phyloP scores from a whole-genome alignment of 371 early-diverging fungal genomes.

The Mortierella sp. region DNA sequence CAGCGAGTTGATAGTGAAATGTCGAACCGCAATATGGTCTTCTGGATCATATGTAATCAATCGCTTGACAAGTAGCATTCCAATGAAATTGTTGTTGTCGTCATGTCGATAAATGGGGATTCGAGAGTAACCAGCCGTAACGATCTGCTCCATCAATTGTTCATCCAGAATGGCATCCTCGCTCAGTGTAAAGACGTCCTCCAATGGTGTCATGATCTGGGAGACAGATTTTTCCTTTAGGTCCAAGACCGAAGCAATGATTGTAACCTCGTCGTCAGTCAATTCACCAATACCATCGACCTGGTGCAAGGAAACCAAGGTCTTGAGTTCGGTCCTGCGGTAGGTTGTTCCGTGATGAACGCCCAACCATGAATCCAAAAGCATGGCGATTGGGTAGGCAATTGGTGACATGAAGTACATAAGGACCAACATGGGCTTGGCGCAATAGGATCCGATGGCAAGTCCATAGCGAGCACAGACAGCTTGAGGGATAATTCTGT shows the following conservation, averaged over 20 bases:
- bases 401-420: constrained; percentile 83
- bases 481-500: constrained; percentile 75
- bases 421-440: constrained; percentile 69
- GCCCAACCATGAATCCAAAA: constrained; percentile 85
- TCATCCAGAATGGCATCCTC: constrained; percentile 77
- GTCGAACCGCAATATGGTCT: constrained; percentile 77
- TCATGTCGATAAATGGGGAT: constrained; percentile 86
- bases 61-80: constrained; percentile 91
- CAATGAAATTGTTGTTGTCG: constrained; percentile 80
- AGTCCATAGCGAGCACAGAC: constrained; percentile 77
- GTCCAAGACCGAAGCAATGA: constrained; percentile 92
- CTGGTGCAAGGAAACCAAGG: constrained; percentile 91
- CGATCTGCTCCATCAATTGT: constrained; percentile 76
- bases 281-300: constrained; percentile 85
- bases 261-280: constrained; percentile 92
- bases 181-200: constrained; percentile 87
- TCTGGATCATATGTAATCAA: constrained; percentile 89
- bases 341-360: constrained; percentile 86
- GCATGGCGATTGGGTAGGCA: constrained; percentile 84
- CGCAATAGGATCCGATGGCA: constrained; percentile 82
- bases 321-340: constrained; percentile 87
- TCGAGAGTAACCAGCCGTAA: constrained; percentile 89
- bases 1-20: constrained; percentile 77
- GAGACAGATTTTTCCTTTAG: constrained; percentile 87
- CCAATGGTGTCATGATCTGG: constrained; percentile 89